Conservation (phyloP, 345 rosid species). For the Hibiscus mutabilis region DNA sequence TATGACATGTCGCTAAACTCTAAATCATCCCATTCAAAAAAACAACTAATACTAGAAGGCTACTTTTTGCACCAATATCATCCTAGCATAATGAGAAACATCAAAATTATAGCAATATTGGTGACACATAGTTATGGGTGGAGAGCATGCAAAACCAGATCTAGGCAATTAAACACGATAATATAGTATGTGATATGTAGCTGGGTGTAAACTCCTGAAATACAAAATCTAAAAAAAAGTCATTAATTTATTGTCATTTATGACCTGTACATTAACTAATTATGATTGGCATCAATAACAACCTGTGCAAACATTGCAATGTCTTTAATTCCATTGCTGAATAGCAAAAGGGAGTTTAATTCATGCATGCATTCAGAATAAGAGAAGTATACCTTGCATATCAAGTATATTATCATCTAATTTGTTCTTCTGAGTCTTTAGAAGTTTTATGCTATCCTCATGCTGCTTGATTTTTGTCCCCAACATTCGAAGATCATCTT, state of each 20-base stretch:
- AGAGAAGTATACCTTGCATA: conserved; percentile 40
- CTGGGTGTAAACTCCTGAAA: not conserved
- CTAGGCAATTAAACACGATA: not conserved
- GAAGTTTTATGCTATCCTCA: conserved; percentile 42
- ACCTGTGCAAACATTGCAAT: too few relatives aligned
- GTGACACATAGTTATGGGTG: not conserved
- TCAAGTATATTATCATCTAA: conserved; percentile 53
- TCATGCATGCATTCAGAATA: not conserved
- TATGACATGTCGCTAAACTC: not conserved
- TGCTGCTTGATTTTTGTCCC: conserved; percentile 60
- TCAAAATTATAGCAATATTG: not conserved
- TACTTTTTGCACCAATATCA: not conserved
- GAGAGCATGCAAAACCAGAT: not conserved
- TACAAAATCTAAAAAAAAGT: not conserved
- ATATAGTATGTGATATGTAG: not conserved
- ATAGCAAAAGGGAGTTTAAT: not conserved
- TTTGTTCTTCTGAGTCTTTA: conserved; percentile 42
- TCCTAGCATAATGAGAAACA: not conserved
- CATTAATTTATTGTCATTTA: not conserved
- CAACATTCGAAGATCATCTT: conserved; percentile 46
- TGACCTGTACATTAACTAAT: not conserved
- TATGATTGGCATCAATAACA: not conserved
- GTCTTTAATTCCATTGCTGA: not conserved
- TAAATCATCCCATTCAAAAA: not conserved
- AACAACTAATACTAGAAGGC: not conserved